Conservation (phyloP, 2,329 filamentous ascomycete genomes). For the Xylariaceae sp. region DNA sequence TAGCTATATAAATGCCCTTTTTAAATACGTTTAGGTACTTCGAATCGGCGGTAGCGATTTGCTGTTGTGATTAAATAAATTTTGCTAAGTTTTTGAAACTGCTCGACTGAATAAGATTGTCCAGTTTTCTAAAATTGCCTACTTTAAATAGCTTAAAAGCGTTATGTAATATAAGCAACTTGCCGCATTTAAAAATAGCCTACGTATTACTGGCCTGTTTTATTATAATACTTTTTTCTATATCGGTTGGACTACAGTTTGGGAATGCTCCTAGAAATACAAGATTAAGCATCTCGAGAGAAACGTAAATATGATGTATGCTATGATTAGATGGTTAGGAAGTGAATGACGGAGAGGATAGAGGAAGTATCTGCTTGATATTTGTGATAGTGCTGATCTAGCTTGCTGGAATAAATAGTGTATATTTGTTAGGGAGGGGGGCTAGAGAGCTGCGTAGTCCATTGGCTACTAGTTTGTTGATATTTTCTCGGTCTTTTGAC, state of each 20-base stretch:
- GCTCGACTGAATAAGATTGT: neutral
- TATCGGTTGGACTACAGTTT: neutral
- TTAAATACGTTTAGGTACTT: neutral
- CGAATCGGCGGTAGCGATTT: neutral
- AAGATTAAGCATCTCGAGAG: neutral
- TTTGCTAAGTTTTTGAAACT: neutral
- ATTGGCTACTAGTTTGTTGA: neutral
- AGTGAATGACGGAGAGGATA: neutral
- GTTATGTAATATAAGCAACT: neutral
- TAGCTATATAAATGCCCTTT: neutral
- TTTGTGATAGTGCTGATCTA: neutral
- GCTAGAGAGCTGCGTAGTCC: neutral
- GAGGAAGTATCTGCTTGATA: neutral
- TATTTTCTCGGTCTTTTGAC: neutral
- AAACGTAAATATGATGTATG: neutral
- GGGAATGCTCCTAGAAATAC: neutral
- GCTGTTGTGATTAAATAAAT: neutral
- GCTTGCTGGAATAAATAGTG: neutral
- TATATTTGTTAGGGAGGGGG: neutral
- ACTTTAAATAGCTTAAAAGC: neutral
- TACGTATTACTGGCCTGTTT: neutral
- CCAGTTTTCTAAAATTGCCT: neutral
- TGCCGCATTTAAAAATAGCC: neutral
- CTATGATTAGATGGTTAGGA: neutral
- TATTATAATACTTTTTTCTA: neutral